Evolutionary conservation across 106 monocot genomes (phyloP).

Genomic region (Dendrobium nobile): DNA sequence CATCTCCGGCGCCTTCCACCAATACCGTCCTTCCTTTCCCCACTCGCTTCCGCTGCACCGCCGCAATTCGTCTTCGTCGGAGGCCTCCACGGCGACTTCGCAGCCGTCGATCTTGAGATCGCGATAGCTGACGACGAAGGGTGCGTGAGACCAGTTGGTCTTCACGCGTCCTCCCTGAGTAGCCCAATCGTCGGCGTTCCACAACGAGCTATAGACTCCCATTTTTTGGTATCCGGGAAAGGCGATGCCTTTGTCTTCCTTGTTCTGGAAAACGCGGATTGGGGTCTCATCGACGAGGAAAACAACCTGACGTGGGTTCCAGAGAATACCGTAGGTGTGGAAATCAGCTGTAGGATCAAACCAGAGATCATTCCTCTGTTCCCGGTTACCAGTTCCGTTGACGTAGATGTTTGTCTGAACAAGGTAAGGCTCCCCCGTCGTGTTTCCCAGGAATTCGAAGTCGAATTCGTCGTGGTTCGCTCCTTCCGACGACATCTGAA

Average conservation of each 20-base stretch:
- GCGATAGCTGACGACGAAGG: constrained; percentile 61
- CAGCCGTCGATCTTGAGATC: constrained; percentile 57
- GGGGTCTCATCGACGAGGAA: constrained; percentile 78
- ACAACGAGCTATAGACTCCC: constrained; percentile 84
- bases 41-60: constrained; percentile 32
- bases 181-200: constrained; percentile 99
- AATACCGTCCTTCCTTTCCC: constrained; percentile 43
- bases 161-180: constrained; percentile 87
- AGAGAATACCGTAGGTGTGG: constrained; percentile 69
- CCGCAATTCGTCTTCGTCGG: constrained; percentile 23
- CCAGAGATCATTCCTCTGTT: constrained; percentile 84
- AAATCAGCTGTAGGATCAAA: constrained; percentile 88
- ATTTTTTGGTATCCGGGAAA: constrained; percentile 71
- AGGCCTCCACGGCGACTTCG: constrained; percentile 7
- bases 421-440: constrained; percentile 71
- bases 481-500: constrained; percentile 67
- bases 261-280: constrained; percentile 47
- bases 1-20: constrained; percentile 72
- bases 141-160: constrained; percentile 87
- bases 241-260: constrained; percentile 13
- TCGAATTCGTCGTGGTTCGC: constrained; percentile 82
- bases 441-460: constrained; percentile 93
- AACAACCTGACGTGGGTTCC: constrained; percentile 56
- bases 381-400: constrained; percentile 71
- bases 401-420: constrained; percentile 90